Base-by-base conservation (phyloP, 495 filamentous ascomycete species). In the Tuber brumale region DNA sequence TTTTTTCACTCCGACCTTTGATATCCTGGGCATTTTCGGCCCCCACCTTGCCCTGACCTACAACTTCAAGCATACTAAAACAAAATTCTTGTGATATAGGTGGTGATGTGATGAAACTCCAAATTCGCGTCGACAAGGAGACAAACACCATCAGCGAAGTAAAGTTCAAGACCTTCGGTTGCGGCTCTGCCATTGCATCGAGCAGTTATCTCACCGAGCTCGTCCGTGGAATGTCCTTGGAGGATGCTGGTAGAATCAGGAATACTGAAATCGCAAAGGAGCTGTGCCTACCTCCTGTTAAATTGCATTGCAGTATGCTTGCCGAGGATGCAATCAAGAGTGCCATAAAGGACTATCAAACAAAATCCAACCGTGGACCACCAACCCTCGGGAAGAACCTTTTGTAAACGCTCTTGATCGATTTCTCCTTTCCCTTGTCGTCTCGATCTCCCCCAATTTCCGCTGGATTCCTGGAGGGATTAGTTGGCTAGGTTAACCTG, bases 271-370 rank as follows among this genome's bases (percentile, higher is more conserved):
- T 99, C 84, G 81, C 96, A 35, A 94, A 95, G 87, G 96, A 99
- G 85, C 86, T 99, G 70, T 97, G 95, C 82, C 85, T 95, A 80
- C 95, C 95, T 21, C 95, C 95, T 61, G 95, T 99, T 71, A 99
- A 99, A 86, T 85, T 97, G 43, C 96, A 99, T 86, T 99, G 96
- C 89, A 97, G 94, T 75, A 97, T 99, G 93, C 90, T 99, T 76
- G 96, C 96, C 41, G 96, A 99, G 86, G 95, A 99, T 84, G 96
- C 96, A 76, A 97, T 99, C 89, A 97, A 97, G 86, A 95, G 93
- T n/a, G 96, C 96, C 75, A 97, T 98, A 84, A 92, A 90, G 73
- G 95, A 99, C 85, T 98, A 97, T 88, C 94, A 97, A 87, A 93
- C 90, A 83, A 98, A 98, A 89, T 75, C 77, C 18, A 82, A 79